phyloP scores from a whole-genome alignment of 1,284 basidiomycete species.

The Fomitopsis betulina region DNA sequence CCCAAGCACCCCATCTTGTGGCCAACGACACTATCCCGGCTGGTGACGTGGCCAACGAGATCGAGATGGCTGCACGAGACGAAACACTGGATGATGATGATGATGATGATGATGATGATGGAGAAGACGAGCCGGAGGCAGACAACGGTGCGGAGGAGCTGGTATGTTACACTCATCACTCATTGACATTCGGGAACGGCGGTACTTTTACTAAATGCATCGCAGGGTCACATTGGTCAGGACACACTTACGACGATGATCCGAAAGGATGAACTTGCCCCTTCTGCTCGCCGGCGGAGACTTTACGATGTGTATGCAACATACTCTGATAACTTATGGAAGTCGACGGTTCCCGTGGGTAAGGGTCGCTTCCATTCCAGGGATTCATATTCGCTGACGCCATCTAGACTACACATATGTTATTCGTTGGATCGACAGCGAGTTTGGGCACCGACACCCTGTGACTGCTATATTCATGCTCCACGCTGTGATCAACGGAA shows the following conservation, averaged over 20 bases:
- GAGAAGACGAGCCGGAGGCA: conserved; percentile 9
- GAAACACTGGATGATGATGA: neutral
- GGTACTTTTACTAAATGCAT: neutral
- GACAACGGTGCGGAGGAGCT: conserved; percentile 11
- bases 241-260: conserved; percentile 66
- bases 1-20: neutral
- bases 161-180: too few species aligned
- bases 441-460: conserved; percentile 49
- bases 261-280: conserved; percentile 60
- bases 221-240: conserved; percentile 57
- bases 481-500: conserved; percentile 65
- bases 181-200: too few species aligned
- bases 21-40: neutral
- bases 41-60: neutral
- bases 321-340: conserved; percentile 40
- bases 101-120: conserved; percentile 7
- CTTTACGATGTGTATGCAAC: conserved; percentile 40
- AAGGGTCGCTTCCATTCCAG: conserved; percentile 9
- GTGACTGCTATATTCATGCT: conserved; percentile 65
- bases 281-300: conserved; percentile 46
- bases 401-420: conserved; percentile 49
- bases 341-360: conserved; percentile 53
- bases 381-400: neutral
- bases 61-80: neutral
- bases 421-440: conserved; percentile 51